phyloP scores from a whole-genome alignment of 208 protist genomes.

The Acanthamoeba triangularis region DNA sequence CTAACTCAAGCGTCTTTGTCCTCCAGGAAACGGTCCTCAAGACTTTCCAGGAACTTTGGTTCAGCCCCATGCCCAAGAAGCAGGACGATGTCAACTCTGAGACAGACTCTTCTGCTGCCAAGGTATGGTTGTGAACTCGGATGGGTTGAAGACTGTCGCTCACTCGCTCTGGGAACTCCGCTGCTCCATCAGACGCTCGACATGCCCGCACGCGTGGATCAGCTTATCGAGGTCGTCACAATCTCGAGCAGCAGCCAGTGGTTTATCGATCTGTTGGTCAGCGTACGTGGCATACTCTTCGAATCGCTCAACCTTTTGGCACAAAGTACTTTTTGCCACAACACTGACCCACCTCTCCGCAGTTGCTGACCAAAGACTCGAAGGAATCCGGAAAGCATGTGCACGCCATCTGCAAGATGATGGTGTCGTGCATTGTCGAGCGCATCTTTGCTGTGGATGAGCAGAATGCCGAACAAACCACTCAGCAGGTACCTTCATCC shows the following conservation, averaged over 20 bases:
- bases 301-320: neutral
- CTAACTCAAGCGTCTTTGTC: neutral
- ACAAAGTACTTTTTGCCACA: no score
- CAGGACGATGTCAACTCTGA: neutral
- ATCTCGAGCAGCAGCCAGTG: slow-evolving; percentile 9
- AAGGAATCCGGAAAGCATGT: slow-evolving; percentile 32
- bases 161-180: neutral
- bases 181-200: slow-evolving; percentile 4
- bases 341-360: neutral
- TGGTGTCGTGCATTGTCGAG: slow-evolving; percentile 44
- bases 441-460: slow-evolving; percentile 57
- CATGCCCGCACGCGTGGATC: slow-evolving; percentile 44
- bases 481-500: neutral
- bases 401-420: slow-evolving; percentile 43
- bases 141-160: neutral
- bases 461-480: neutral
- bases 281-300: neutral
- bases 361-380: slow-evolving; percentile 32
- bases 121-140: neutral
- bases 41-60: slow-evolving; percentile 74
- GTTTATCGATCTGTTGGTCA: slow-evolving; percentile 62
- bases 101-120: neutral
- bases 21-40: slow-evolving; percentile 50
- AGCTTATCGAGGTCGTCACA: slow-evolving; percentile 62
- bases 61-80: slow-evolving; percentile 43